Base-by-base conservation (phyloP, 192 early-diverging fungal species). In the Dissophora ornata region DNA sequence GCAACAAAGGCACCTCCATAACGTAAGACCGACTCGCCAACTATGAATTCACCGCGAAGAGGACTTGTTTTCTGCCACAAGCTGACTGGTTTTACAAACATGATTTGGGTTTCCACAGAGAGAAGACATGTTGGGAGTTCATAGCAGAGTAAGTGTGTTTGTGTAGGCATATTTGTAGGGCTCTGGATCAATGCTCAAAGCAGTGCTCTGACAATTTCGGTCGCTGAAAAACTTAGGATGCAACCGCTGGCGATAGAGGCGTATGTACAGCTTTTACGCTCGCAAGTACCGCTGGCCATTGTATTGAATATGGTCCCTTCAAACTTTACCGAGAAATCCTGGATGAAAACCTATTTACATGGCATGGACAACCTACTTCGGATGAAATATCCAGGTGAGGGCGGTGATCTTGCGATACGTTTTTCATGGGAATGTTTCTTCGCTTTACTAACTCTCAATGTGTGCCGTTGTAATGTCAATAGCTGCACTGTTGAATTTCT, bases 161-260 rank as follows among this genome's bases (percentile, higher is more conserved):
- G 19, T 36, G 32, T 33, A 33, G 18, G 40, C 40, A 9, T 13
- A 38, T 38, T 9, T 38, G 13, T 38, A 38, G 13, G 36, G 13
- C n/a, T n/a, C n/a, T 38, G 36, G 36, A 38, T 12, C 36, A 38
- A 38, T n/a, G n/a, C n/a, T n/a, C n/a, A n/a, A n/a, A n/a, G n/a
- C n/a, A n/a, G n/a, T n/a, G n/a, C n/a, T n/a, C n/a, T n/a, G n/a
- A n/a, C n/a, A n/a, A n/a, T n/a, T n/a, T n/a, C n/a, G n/a, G n/a
- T n/a, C n/a, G n/a, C n/a, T n/a, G n/a, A n/a, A n/a, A n/a, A n/a
- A 41, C 13, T 45, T 59, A 71, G 69, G 47, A 40, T 57, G 8
- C 61, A 71, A 19, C 69, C 69, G 0, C 45, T 71, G 15, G 69
- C 69, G 13, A 22, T 71, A n/a, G 69, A 71, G 42, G 69, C 61